Conservation (phyloP, 148 eudicot genomes). For the Limonium bicolor region DNA sequence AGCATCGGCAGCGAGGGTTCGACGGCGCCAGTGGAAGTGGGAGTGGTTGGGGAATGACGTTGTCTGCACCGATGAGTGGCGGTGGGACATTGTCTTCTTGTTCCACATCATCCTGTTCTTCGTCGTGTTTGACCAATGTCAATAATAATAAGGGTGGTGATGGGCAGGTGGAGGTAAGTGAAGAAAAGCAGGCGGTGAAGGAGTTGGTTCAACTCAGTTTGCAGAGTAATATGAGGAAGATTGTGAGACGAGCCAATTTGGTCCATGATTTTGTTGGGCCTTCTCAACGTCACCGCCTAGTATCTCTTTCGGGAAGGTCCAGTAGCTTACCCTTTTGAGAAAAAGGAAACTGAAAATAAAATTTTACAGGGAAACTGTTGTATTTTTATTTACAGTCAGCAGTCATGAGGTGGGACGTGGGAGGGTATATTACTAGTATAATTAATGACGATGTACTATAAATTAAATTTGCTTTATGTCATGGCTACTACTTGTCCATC, state of each 20-base stretch:
- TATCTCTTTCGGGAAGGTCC: background rate
- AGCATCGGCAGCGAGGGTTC: conserved; percentile 23
- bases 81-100: conserved; percentile 19
- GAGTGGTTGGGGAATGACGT: conserved; percentile 6
- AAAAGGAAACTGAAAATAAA: too few species aligned
- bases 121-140: too few species aligned
- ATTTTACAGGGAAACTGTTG: too few species aligned
- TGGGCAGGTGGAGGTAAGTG: conserved; percentile 49
- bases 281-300: conserved; percentile 36
- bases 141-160: conserved; percentile 15
- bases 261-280: conserved; percentile 82
- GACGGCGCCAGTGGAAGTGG: conserved; percentile 20
- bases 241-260: conserved; percentile 84
- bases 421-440: too few species aligned
- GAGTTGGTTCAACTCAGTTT: conserved; percentile 84
- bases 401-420: too few species aligned
- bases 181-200: conserved; percentile 83
- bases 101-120: too few species aligned
- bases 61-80: conserved; percentile 59
- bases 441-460: too few species aligned
- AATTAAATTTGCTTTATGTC: too few species aligned
- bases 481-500: too few species aligned
- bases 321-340: conserved; percentile 5
- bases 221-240: conserved; percentile 80
- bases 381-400: too few species aligned